Evolutionary conservation across 192 early-diverging fungal genomes (phyloP), one percentile per base, ranked within the genome.

Genomic region (Podila epigama): DNA sequence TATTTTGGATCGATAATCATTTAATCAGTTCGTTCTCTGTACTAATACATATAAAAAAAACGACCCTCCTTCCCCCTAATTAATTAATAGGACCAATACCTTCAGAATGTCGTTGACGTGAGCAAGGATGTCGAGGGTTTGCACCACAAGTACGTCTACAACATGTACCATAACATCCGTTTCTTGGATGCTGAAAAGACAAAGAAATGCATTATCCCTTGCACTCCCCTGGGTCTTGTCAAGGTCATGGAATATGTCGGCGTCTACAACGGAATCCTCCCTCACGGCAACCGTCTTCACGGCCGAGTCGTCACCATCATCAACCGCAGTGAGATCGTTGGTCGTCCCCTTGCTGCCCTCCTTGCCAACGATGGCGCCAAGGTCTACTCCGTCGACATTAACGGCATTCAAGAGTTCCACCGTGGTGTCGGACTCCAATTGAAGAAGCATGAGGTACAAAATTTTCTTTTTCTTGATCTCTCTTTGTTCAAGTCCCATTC

Each of bases 321-420:
- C 59, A 99, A 99, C 86, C 92, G 98, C 37, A 93, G 91, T 78
- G 96, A 98, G 79, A 95, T 98, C 58, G 98, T 99, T 3, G 98
- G 98, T 22, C 94, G 97, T 41, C 98, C 98, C 25, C 83, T 99
- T 33, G 98, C 98, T 13, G 96, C 97, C 10, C 83, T 99, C 63
- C 84, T 99, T 36, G 98, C 98, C 58, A 98, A 99, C 81, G 98
- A 99, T 65, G 98, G 98, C 35, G 98, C 97, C 63, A 96, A 92
- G 75, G 97, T 98, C 8, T 98, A 91, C 83, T 96, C 95, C 15
- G 92, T 97, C 33, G 98, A 99, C 79, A 92, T 96, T 41, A 89
- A 88, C 79, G 93, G 94, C 58, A 88, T 97, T 51, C 88, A 95
- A 78, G 78, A 89, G 50, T 94, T 93, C 62, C 85, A 86, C 52